phyloP scores from a whole-genome alignment of 163 green algal species.

The Trebouxia gelatinosa region DNA sequence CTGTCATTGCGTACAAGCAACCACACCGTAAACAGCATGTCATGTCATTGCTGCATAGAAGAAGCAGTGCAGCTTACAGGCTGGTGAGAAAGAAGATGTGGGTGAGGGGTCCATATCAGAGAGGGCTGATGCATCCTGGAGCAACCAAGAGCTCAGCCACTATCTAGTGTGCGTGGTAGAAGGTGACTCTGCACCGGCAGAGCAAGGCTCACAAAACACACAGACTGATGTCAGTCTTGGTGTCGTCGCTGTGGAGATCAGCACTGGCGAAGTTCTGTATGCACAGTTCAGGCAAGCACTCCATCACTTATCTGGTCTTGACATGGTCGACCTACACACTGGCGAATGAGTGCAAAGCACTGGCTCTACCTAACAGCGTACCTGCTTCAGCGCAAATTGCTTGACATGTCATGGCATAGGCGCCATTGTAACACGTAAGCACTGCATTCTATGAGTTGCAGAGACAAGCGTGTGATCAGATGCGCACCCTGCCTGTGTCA shows the following conservation, averaged over 20 bases:
- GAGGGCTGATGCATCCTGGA: slow-evolving; percentile 30
- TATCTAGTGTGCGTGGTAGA: slow-evolving; percentile 71
- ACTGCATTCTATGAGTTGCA: too few relatives aligned
- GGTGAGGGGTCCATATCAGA: slow-evolving; percentile 29
- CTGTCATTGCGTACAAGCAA: neutral
- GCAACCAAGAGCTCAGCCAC: slow-evolving; percentile 35
- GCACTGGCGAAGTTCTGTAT: slow-evolving; percentile 75
- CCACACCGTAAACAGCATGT: neutral
- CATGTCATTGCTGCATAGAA: neutral
- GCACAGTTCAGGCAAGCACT: slow-evolving; percentile 62
- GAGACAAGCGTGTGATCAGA: too few relatives aligned
- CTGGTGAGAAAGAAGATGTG: slow-evolving; percentile 36
- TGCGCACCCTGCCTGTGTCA: too few relatives aligned
- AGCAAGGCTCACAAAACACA: neutral
- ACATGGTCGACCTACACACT: too few relatives aligned
- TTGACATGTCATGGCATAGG: too few relatives aligned
- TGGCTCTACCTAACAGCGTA: too few relatives aligned
- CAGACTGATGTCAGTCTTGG: slow-evolving; percentile 49
- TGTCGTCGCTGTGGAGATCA: slow-evolving; percentile 79
- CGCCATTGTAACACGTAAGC: too few relatives aligned
- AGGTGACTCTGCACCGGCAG: neutral
- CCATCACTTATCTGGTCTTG: too few relatives aligned
- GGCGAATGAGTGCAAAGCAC: too few relatives aligned
- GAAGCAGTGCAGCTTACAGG: slow-evolving; percentile 6
- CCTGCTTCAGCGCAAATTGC: too few relatives aligned